A percentile compares a stretch with the other conserved stretches of the same genome.
phyloP scores from a whole-genome alignment of 345 rosid species.

The Melastoma malabathricum region DNA sequence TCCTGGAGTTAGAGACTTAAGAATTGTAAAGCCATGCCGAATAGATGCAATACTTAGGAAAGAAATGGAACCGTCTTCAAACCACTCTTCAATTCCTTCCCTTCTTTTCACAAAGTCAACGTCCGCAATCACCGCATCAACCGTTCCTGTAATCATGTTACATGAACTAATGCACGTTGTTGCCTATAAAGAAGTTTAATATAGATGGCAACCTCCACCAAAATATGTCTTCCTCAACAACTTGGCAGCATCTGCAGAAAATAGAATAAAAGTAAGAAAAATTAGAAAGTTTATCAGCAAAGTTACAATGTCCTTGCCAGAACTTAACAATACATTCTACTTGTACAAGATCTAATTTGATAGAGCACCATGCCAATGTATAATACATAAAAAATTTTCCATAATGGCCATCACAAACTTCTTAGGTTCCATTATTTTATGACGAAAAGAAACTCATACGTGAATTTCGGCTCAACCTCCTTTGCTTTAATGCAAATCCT shows the following conservation, averaged over 20 bases:
- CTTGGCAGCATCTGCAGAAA: slow-evolving; percentile 65
- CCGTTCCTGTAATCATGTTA: slow-evolving; percentile 48
- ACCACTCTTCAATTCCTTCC: slow-evolving; percentile 64
- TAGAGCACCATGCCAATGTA: too few relatives aligned
- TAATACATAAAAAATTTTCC: too few relatives aligned
- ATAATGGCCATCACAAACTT: too few relatives aligned
- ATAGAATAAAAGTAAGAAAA: slow-evolving; percentile 7
- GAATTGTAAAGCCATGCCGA: slow-evolving; percentile 60
- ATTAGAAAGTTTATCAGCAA: background rate
- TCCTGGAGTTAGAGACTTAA: slow-evolving; percentile 52
- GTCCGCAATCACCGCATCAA: slow-evolving; percentile 86
- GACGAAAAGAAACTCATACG: too few relatives aligned
- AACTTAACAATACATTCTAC: too few relatives aligned
- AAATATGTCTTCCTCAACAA: slow-evolving; percentile 75
- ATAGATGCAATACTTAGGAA: slow-evolving; percentile 82
- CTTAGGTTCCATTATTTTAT: too few relatives aligned
- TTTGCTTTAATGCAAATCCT: too few relatives aligned
- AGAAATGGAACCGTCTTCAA: slow-evolving; percentile 87
- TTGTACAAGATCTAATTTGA: too few relatives aligned
- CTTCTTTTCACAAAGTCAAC: slow-evolving; percentile 88
- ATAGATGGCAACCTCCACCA: slow-evolving; percentile 65
- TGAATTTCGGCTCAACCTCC: too few relatives aligned
- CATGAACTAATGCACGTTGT: background rate
- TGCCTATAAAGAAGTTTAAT: background rate
- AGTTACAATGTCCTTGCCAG: background rate